These are phyloP conservation scores for Artemisia annua DNA, from an alignment of 129 eudicot genomes.

Conservation along the genomic window DNA sequence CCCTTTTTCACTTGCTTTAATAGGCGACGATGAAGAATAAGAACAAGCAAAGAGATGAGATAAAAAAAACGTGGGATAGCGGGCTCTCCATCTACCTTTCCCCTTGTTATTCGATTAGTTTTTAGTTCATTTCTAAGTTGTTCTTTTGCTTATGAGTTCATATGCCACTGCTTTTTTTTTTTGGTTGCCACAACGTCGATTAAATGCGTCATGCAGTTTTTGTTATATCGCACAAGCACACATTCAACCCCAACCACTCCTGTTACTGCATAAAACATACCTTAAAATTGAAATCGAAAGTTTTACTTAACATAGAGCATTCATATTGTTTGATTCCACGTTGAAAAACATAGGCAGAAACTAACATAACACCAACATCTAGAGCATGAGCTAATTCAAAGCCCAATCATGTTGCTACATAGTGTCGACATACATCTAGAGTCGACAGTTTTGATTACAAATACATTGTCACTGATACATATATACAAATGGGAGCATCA, in stretches of 20 bases:
- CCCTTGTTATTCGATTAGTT: neutral
- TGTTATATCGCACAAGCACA: neutral
- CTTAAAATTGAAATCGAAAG: neutral
- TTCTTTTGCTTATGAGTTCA: slow-evolving; percentile 19
- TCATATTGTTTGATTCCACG: slow-evolving; percentile 26
- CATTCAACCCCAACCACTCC: neutral
- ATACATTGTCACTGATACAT: slow-evolving; percentile 12
- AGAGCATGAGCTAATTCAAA: slow-evolving; percentile 22
- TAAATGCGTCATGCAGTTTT: neutral
- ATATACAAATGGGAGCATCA: slow-evolving; percentile 24
- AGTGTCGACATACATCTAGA: slow-evolving; percentile 3
- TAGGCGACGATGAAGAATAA: slow-evolving; percentile 66
- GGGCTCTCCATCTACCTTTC: too few species aligned
- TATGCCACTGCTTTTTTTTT: neutral
- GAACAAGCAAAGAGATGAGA: neutral
- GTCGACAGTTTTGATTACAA: neutral
- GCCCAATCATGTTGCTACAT: slow-evolving; percentile 12
- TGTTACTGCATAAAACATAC: slow-evolving; percentile 7
- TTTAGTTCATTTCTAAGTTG: slow-evolving; percentile 8
- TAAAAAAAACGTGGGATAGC: neutral
- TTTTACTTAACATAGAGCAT: neutral
- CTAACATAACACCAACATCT: slow-evolving; percentile 20
- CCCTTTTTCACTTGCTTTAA: slow-evolving; percentile 70
- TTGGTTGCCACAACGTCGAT: neutral
- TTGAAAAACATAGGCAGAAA: slow-evolving; percentile 15